Conservation (phyloP, 2,329 filamentous ascomycete genomes). For the Colletotrichum zoysiae region DNA sequence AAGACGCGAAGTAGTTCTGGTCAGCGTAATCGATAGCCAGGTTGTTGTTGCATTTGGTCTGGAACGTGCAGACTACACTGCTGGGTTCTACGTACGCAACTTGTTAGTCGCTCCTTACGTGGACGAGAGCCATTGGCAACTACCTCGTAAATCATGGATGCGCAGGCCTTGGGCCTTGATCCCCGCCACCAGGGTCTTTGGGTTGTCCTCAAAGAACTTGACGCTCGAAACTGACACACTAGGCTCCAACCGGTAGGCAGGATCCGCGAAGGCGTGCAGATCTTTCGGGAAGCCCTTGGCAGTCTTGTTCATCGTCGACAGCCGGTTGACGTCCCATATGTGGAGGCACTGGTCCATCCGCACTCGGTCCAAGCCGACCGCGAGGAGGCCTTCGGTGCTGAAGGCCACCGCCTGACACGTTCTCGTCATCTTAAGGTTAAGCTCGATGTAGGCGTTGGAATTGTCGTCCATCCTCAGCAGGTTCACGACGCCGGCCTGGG, state of each 20-base stretch:
- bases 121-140: background rate
- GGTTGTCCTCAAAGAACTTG: constrained; percentile 83
- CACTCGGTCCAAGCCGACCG: constrained; percentile 83
- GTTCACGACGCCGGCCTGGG: constrained; percentile 80
- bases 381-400: constrained; percentile 77
- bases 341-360: constrained; percentile 86
- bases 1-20: constrained; percentile 87
- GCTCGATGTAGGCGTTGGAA: constrained; percentile 73
- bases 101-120: constrained; percentile 40
- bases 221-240: constrained; percentile 85
- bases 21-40: constrained; percentile 84
- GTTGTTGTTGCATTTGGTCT: constrained; percentile 77
- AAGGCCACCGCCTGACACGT: constrained; percentile 87
- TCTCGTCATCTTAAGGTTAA: constrained; percentile 80
- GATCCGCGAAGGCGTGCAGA: constrained; percentile 64
- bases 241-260: constrained; percentile 70
- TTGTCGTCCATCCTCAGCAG: constrained; percentile 79
- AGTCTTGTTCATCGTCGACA: constrained; percentile 62
- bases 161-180: constrained; percentile 81
- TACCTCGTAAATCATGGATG: constrained; percentile 81
- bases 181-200: constrained; percentile 80
- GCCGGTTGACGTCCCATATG: constrained; percentile 81
- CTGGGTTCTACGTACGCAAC: constrained; percentile 59
- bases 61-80: constrained; percentile 67
- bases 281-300: constrained; percentile 64